Evolutionary conservation across 78 protist species (phyloP).

Genomic region (Dictyostelium citrinum): DNA sequence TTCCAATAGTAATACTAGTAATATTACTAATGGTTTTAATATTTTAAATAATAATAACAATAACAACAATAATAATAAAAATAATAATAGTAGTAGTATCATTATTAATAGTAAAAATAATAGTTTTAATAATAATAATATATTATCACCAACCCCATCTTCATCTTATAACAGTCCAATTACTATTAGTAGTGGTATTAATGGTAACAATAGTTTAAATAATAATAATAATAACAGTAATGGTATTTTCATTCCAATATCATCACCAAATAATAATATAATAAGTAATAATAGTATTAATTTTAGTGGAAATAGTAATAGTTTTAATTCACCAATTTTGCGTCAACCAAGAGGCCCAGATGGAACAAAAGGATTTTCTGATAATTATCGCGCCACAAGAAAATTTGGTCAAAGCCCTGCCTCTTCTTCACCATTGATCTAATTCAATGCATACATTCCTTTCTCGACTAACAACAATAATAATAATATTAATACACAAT

Average conservation of each 20-base stretch:
- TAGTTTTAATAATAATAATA: neutral
- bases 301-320: conserved; percentile 11
- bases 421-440: neutral
- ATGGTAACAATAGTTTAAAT: neutral
- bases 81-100: neutral
- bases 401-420: conserved; percentile 22
- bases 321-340: conserved; percentile 53
- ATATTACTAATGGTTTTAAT: neutral
- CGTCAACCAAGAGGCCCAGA: conserved; percentile 84
- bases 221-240: neutral
- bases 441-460: neutral
- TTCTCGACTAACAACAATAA: neutral
- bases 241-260: conserved; percentile 1
- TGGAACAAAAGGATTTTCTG: conserved; percentile 79
- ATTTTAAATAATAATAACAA: conserved; percentile 1
- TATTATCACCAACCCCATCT: neutral
- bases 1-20: conserved; percentile 7
- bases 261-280: neutral
- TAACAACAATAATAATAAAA: neutral
- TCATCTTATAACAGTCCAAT: conserved; percentile 9
- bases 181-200: conserved; percentile 8
- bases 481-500: neutral
- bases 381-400: conserved; percentile 20
- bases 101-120: neutral
- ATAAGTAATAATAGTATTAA: neutral